phyloP scores from a whole-genome alignment of 2,329 filamentous ascomycete genomes.

The Neocucurbitaria cava region DNA sequence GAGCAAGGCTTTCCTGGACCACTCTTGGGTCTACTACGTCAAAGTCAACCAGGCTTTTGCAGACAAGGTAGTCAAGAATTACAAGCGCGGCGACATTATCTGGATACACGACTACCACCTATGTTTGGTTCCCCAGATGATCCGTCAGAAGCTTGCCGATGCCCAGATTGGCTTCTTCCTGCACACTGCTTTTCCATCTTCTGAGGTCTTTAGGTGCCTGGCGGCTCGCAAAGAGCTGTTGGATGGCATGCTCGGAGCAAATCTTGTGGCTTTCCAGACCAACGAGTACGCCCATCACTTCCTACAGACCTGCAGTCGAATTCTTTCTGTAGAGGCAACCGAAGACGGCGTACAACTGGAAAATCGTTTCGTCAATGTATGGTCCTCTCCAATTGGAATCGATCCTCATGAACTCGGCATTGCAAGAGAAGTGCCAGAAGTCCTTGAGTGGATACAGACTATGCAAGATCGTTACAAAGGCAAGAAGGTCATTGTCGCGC shows the following conservation, averaged over 20 bases:
- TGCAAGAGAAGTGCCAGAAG: slow-evolving; percentile 74
- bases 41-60: slow-evolving; percentile 93
- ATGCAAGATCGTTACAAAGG: slow-evolving; percentile 85
- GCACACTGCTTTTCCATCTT: slow-evolving; percentile 93
- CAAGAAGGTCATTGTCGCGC: slow-evolving; percentile 89
- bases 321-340: slow-evolving; percentile 88
- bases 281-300: slow-evolving; percentile 94
- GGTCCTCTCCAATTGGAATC: slow-evolving; percentile 86
- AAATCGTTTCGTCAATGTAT: slow-evolving; percentile 90
- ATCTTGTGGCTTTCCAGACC: slow-evolving; percentile 92
- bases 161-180: slow-evolving; percentile 97
- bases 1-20: slow-evolving; percentile 96
- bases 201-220: slow-evolving; percentile 92
- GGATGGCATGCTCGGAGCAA: slow-evolving; percentile 91
- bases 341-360: slow-evolving; percentile 88
- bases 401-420: slow-evolving; percentile 78
- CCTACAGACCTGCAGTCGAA: slow-evolving; percentile 90
- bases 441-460: slow-evolving; percentile 78
- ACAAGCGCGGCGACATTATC: slow-evolving; percentile 90
- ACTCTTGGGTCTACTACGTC: slow-evolving; percentile 95
- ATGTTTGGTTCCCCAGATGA: slow-evolving; percentile 84
- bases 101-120: slow-evolving; percentile 98
- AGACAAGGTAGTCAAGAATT: slow-evolving; percentile 86
- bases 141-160: slow-evolving; percentile 87
- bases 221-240: slow-evolving; percentile 86